Evolutionary conservation across 108 stramenopile genomes (phyloP).

Genomic region (Fistulifera pelliculosa): DNA sequence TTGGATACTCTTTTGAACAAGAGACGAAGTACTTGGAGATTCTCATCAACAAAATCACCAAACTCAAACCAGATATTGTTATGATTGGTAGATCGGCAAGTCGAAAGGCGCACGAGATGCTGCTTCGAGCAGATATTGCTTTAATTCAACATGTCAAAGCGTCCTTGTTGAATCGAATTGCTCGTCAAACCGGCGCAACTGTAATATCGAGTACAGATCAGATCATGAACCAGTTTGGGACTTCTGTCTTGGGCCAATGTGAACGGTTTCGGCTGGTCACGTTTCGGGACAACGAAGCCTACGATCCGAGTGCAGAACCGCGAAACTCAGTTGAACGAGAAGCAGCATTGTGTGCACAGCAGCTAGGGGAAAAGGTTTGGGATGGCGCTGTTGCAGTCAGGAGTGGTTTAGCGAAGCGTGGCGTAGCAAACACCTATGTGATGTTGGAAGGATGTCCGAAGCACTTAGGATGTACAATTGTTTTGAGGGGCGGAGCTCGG

Average conservation of each 20-base stretch:
- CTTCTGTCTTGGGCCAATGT: constrained; percentile 58
- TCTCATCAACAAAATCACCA: constrained; percentile 83
- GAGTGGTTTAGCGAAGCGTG: constrained; percentile 69
- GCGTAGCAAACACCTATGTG: constrained; percentile 69
- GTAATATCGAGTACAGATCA: constrained; percentile 85
- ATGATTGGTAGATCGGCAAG: constrained; percentile 79
- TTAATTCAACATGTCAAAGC: constrained; percentile 89
- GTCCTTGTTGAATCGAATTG: constrained; percentile 70
- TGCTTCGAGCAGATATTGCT: constrained; percentile 68
- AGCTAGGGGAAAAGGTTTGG: constrained; percentile 63
- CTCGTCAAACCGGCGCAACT: constrained; percentile 87
- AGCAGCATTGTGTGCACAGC: constrained; percentile 64
- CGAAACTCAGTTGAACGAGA: constrained; percentile 49
- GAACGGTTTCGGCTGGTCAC: constrained; percentile 81
- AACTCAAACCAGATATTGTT: constrained; percentile 82
- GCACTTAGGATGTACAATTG: constrained; percentile 82
- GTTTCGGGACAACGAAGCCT: constrained; percentile 77
- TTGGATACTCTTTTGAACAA: constrained; percentile 88
- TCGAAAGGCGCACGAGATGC: constrained; percentile 83
- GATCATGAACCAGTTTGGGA: constrained; percentile 78
- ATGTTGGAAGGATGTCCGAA: constrained; percentile 91
- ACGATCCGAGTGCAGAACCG: constrained; percentile 29
- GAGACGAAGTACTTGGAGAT: constrained; percentile 94
- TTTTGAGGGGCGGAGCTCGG: constrained; percentile 77
- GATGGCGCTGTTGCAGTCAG: constrained; percentile 79